Percentiles rank a stretch among this genome's conserved stretches.
Evolutionary conservation across 2,329 filamentous ascomycete species (phyloP).

Genomic region (Colletotrichum liriopes): DNA sequence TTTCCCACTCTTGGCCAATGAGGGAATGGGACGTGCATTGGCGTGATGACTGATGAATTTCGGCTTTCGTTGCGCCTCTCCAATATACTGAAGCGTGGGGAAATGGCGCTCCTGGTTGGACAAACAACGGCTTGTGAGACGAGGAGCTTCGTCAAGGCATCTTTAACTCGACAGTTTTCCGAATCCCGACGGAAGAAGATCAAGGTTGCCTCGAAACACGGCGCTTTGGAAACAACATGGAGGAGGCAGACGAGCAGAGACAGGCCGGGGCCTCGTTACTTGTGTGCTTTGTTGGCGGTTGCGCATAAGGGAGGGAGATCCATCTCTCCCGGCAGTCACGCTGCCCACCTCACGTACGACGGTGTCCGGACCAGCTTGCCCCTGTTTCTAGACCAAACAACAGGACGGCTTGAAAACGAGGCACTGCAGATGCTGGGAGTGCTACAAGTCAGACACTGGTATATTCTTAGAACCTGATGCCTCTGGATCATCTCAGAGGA

Average conservation of each 20-base stretch:
- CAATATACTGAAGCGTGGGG: background rate
- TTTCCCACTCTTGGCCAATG: background rate
- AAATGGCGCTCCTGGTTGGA: slow-evolving; percentile 3
- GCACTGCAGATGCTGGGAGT: slow-evolving; percentile 1
- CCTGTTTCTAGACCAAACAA: slow-evolving; percentile 23
- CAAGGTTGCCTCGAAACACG: slow-evolving; percentile 6
- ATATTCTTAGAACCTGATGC: slow-evolving; percentile 31
- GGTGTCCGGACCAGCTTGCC: slow-evolving; percentile 26
- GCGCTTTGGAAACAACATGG: background rate
- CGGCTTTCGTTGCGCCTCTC: slow-evolving; percentile 14
- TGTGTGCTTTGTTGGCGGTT: slow-evolving; percentile 6
- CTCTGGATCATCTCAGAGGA: slow-evolving; percentile 8
- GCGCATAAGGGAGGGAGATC: slow-evolving; percentile 30
- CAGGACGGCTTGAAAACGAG: background rate
- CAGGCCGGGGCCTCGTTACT: background rate
- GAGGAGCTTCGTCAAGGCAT: background rate
- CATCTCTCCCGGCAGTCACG: slow-evolving; percentile 35
- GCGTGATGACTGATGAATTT: slow-evolving; percentile 14
- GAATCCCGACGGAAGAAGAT: background rate
- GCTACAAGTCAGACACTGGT: background rate
- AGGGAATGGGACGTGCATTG: slow-evolving; percentile 16
- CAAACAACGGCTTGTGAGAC: slow-evolving; percentile 3
- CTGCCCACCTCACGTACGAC: slow-evolving; percentile 36
- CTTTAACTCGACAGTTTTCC: background rate
- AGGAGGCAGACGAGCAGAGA: background rate